Base-by-base conservation (phyloP, 2,329 filamentous ascomycete species). In the Colletotrichum ledebouriae region DNA sequence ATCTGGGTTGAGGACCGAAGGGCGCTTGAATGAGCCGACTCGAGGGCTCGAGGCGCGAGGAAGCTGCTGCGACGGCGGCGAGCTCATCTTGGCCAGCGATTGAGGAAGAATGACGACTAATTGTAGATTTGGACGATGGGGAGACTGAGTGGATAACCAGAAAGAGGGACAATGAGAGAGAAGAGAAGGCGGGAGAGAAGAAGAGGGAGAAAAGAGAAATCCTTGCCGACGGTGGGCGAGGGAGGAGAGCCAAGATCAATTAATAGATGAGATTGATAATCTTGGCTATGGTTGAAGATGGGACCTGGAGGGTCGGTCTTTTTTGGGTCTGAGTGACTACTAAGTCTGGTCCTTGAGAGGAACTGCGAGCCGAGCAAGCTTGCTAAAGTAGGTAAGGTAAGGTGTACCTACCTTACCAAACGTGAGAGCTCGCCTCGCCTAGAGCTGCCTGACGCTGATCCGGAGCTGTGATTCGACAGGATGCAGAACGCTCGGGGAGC, bases 1-100 rank as follows among this genome's bases (percentile, higher is more conserved):
- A 46, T 80, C 75, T 46, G 76, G 72, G 49, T 78, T 65, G 46
- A 80, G 73, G 57, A 77, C 76, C 6, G 75, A 73, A 15, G 71
- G 68, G 42, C 71, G 72, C 42, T 73, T 73, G 49, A 72, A 67
- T 13, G 72, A 65, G 58, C 61, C 65, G 20, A 68, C 61, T 50
- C 65, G 65, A 50, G 65, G 65, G 20, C 65, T 68, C 22, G 65
- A 65, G 50, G 53, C 33, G 44, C 59, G 65, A 59, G 39, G 49
- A 11, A 12, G 37, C 20, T 61, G 65, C 44, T 39, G 37, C 10
- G 59, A 61, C 29, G 61, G 65, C 29, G 65, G 65, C 46, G 61
- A 68, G 65, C 61, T 68, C 65, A 68, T 68, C 58, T 55, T 62
- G 41, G 61, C 34, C 44, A 52, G 39, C 37, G 17, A 49, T 34